Base-by-base conservation (phyloP, 345 rosid genomes). In the Theobroma cacao region DNA sequence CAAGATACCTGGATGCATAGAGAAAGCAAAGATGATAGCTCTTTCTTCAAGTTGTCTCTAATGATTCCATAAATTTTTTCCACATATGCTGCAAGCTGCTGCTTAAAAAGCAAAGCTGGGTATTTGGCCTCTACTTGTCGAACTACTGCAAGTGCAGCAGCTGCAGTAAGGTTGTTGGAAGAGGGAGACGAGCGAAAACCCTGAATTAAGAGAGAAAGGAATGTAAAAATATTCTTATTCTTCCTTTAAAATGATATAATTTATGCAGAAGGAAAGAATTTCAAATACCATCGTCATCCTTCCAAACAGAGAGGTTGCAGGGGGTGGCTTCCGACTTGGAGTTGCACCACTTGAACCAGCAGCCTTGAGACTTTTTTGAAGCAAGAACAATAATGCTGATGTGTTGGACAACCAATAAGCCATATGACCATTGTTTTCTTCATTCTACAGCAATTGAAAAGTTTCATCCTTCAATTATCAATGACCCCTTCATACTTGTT, bases 131-230 rank as follows among this genome's bases (percentile, higher is more conserved):
- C 99, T 47, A 94, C 98, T 79, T 92, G 95, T 65, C 95, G 97
- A 76, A 96, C 88, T 40, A 92, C 94, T 0, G 90, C 83, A 64
- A 87, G 84, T 65, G 90, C 94, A 77, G 98, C 90, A 52, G 92
- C 92, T 11, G 93, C 93, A 69, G 94, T 89, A 84, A 96, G 91
- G 81, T 85, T 90, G 75, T 90, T 78, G 7, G 97, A 88, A 71
- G 97, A 90, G 13, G 99, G 90, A 60, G 99, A 95, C 15, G 99
- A 96, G 20, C 98, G 98, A 77, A 96, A 96, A 80, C 98, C 98
- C 99, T 96, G 82, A 64, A 74, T 79, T 53, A 72, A 86, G 71
- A 65, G 34, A 75, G 66, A 78, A 79, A 72, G 1, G 28, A 47
- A 62, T 69, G 45, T 45, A 8, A 78, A 77, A 80, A 45, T 24